These are phyloP conservation scores for Corynespora cassiicola DNA, from an alignment of 2,329 filamentous ascomycete species.

Conservation along the genomic window DNA sequence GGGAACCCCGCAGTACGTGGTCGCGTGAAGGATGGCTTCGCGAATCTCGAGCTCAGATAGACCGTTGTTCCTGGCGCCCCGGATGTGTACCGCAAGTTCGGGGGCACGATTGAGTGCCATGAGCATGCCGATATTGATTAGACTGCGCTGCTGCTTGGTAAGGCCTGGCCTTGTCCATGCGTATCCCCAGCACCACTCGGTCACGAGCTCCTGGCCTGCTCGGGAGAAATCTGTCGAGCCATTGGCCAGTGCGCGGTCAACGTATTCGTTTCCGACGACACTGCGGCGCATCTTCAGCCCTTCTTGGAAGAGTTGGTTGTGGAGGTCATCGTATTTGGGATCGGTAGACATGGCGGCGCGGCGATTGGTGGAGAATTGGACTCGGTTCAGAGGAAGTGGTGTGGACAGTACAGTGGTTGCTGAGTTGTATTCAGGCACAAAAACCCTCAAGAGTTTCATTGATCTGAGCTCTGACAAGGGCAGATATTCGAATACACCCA, in stretches of 20 bases:
- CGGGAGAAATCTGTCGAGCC: slow-evolving; percentile 65
- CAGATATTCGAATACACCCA: slow-evolving; percentile 7
- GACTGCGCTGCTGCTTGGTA: slow-evolving; percentile 64
- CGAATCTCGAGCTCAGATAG: slow-evolving; percentile 67
- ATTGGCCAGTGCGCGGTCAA: slow-evolving; percentile 63
- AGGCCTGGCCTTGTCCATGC: slow-evolving; percentile 70
- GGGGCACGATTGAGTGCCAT: slow-evolving; percentile 65
- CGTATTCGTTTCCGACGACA: slow-evolving; percentile 68
- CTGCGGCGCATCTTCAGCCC: slow-evolving; percentile 66
- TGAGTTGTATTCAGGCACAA: slow-evolving; percentile 1
- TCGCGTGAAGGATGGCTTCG: slow-evolving; percentile 61
- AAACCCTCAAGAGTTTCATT: not conserved
- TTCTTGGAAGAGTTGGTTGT: slow-evolving; percentile 66
- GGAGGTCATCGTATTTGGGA: slow-evolving; percentile 49
- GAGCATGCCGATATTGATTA: slow-evolving; percentile 71
- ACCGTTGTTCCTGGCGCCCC: slow-evolving; percentile 69
- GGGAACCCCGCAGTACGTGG: slow-evolving; percentile 61
- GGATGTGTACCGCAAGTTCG: slow-evolving; percentile 67
- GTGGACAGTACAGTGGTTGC: not conserved
- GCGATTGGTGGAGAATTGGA: slow-evolving; percentile 16
- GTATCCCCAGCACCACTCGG: slow-evolving; percentile 69
- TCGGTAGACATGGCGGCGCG: slow-evolving; percentile 46
- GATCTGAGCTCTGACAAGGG: slow-evolving; percentile 8
- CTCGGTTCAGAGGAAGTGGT: slow-evolving; percentile 7
- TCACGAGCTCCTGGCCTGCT: slow-evolving; percentile 68